A percentile compares a stretch with the other conserved stretches of the same genome.
Evolutionary conservation across 352 stramenopile species (phyloP).

Genomic region (Thalassiosira livingstoniorum): DNA sequence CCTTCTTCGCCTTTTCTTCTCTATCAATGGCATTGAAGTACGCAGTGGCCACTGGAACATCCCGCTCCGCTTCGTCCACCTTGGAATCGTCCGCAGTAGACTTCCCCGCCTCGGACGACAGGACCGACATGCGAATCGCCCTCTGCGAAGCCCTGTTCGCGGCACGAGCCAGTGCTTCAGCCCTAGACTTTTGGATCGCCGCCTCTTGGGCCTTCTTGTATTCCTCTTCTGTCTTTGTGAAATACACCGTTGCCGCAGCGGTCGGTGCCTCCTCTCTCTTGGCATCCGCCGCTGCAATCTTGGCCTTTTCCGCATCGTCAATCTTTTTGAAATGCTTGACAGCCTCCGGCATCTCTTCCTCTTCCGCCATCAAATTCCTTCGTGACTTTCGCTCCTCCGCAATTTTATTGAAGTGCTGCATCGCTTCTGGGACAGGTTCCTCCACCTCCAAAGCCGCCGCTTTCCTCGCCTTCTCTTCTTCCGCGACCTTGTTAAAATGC

Average conservation of each 20-base stretch:
- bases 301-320: not conserved
- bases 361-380: not conserved
- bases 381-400: not conserved
- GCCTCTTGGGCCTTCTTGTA: too few species aligned
- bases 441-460: not conserved
- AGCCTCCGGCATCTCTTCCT: not conserved
- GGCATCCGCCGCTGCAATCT: not conserved
- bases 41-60: not conserved
- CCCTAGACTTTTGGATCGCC: too few species aligned
- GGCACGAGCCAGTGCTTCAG: too few species aligned
- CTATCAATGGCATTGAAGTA: not conserved
- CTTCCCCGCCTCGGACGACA: too few species aligned
- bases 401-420: not conserved
- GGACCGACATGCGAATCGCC: too few species aligned
- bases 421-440: not conserved
- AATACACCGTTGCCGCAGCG: too few species aligned
- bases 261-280: not conserved
- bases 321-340: not conserved
- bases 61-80: not conserved
- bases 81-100: too few species aligned
- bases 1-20: not conserved
- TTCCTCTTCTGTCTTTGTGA: too few species aligned
- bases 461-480: not conserved
- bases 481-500: constrained; percentile 5
- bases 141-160: too few species aligned